Percentiles rank a stretch among this genome's conserved stretches.
Evolutionary conservation across 2,329 filamentous ascomycete genomes (phyloP).

Genomic region (Stachybotrys echinatus): DNA sequence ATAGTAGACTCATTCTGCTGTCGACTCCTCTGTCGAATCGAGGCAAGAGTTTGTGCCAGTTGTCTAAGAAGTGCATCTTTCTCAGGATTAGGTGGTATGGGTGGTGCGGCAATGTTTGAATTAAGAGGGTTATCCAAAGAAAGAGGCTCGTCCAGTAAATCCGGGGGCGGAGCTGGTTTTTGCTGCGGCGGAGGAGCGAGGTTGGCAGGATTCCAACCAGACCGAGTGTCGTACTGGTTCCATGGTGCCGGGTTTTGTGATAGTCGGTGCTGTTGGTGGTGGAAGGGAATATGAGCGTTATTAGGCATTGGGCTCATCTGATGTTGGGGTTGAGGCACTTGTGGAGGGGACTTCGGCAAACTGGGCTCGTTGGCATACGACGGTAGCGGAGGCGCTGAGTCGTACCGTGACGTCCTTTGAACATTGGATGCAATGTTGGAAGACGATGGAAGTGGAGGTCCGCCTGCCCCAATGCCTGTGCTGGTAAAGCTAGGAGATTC

Average conservation of each 20-base stretch:
- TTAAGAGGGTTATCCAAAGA: constrained; percentile 43
- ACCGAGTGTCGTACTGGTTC: constrained; percentile 6
- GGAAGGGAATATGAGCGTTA: not conserved
- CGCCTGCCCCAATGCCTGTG: not conserved
- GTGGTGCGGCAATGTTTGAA: constrained; percentile 61
- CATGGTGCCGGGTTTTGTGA: not conserved
- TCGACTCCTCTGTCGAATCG: constrained; percentile 63
- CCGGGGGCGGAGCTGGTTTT: constrained; percentile 34
- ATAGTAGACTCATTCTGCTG: constrained; percentile 70
- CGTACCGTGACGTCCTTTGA: constrained; percentile 33
- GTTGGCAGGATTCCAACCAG: not conserved
- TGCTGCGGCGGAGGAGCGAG: constrained; percentile 10
- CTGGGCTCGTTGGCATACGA: constrained; percentile 18
- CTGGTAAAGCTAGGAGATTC: constrained; percentile 6
- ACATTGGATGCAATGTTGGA: not conserved
- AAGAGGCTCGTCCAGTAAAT: constrained; percentile 53
- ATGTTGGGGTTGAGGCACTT: not conserved
- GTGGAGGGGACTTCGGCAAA: not conserved
- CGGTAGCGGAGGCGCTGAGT: constrained; percentile 41
- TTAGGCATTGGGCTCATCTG: not conserved
- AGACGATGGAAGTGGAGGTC: not conserved
- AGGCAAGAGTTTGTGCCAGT: constrained; percentile 64
- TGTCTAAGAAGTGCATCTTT: constrained; percentile 82
- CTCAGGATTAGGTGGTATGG: constrained; percentile 91
- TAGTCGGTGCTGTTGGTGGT: not conserved